A percentile compares a stretch with the other conserved stretches of the same genome.
These are phyloP conservation scores for Daphne laureola DNA, from an alignment of 441 rosid species.

Conservation along the genomic window DNA sequence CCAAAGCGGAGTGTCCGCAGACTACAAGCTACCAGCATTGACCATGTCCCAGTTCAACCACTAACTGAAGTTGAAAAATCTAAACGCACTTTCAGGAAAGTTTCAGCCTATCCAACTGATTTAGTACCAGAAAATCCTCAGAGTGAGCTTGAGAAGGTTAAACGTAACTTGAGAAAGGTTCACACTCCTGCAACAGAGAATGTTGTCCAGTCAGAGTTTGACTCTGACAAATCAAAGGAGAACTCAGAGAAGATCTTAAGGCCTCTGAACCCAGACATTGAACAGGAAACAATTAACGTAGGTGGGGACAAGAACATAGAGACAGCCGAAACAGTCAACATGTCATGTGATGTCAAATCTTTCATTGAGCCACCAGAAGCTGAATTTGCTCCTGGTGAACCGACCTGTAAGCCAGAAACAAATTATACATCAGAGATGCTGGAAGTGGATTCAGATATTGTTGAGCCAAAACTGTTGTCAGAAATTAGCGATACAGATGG, in stretches of 20 bases:
- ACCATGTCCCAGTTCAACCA: slow-evolving; percentile 28
- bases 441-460: slow-evolving; percentile 21
- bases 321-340: slow-evolving; percentile 15
- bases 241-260: slow-evolving; percentile 36
- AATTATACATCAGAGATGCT: slow-evolving; percentile 29
- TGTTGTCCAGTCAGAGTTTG: slow-evolving; percentile 47
- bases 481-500: slow-evolving; percentile 38
- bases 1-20: slow-evolving; percentile 61
- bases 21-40: slow-evolving; percentile 47
- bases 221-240: slow-evolving; percentile 51
- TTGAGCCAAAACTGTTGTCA: slow-evolving; percentile 29
- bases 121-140: slow-evolving; percentile 58
- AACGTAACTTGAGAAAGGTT: slow-evolving; percentile 81
- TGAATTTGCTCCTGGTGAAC: slow-evolving; percentile 22
- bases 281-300: slow-evolving; percentile 22
- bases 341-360: slow-evolving; percentile 24
- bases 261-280: slow-evolving; percentile 26
- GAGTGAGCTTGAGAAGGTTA: slow-evolving; percentile 81
- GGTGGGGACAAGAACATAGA: slow-evolving; percentile 37
- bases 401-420: slow-evolving; percentile 28
- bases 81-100: slow-evolving; percentile 53
- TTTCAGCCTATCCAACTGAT: slow-evolving; percentile 44
- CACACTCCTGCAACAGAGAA: slow-evolving; percentile 61
- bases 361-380: slow-evolving; percentile 28
- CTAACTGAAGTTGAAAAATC: slow-evolving; percentile 63